Evolutionary conservation across 257 asterid species (phyloP).

Genomic region (Catharanthus roseus): DNA sequence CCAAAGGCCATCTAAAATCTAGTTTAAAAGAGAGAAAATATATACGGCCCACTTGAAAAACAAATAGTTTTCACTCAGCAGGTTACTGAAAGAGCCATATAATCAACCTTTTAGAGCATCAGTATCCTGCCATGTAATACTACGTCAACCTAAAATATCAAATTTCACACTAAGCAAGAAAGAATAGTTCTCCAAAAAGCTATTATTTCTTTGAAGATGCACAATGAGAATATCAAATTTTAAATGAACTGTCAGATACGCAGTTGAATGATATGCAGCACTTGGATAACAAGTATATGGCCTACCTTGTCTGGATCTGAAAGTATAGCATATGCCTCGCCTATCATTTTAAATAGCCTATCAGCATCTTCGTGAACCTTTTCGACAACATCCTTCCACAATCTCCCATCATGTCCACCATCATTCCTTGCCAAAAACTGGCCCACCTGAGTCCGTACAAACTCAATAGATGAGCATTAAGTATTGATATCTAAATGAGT

Average conservation of each 20-base stretch:
- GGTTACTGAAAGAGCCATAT: neutral
- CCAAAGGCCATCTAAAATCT: neutral
- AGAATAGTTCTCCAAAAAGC: neutral
- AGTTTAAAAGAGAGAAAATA: too few species aligned
- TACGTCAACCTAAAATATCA: neutral
- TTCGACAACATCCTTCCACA: constrained; percentile 73
- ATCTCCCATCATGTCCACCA: constrained; percentile 53
- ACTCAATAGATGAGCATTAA: neutral
- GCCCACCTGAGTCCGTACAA: constrained; percentile 55
- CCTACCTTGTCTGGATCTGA: constrained; percentile 80
- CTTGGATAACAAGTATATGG: neutral
- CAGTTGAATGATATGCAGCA: neutral
- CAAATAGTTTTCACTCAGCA: neutral
- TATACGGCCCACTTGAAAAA: neutral
- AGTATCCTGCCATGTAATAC: neutral
- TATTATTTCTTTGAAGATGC: neutral
- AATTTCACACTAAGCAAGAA: neutral
- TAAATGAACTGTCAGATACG: neutral
- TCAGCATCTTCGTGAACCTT: constrained; percentile 83
- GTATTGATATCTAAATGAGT: constrained; percentile 10
- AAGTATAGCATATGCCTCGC: constrained; percentile 90
- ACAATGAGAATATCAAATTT: neutral
- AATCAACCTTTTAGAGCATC: too few species aligned
- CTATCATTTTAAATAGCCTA: constrained; percentile 79
- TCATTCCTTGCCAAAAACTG: constrained; percentile 72